phyloP scores from a whole-genome alignment of 805 yeast species.

The Myxozyma nipponensis region DNA sequence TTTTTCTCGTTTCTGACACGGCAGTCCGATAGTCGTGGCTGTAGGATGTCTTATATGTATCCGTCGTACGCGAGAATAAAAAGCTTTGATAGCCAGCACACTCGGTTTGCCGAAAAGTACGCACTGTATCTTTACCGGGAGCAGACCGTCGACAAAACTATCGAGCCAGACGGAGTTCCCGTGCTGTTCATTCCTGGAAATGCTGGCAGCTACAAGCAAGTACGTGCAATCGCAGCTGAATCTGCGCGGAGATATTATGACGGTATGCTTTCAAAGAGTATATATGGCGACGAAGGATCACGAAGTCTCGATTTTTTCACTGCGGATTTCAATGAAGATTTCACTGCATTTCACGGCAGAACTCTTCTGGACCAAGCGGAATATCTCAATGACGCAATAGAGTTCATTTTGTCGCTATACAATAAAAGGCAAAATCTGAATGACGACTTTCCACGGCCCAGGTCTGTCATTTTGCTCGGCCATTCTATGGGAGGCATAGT shows the following conservation, averaged over 20 bases:
- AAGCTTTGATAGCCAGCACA: slow-evolving; percentile 67
- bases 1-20: slow-evolving; percentile 14
- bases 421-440: slow-evolving; percentile 29
- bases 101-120: slow-evolving; percentile 73
- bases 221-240: slow-evolving; percentile 85
- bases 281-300: slow-evolving; percentile 31
- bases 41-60: slow-evolving; percentile 71
- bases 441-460: slow-evolving; percentile 40
- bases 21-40: slow-evolving; percentile 37
- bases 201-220: slow-evolving; percentile 92
- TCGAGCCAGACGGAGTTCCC: slow-evolving; percentile 72
- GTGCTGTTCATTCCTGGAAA: slow-evolving; percentile 94
- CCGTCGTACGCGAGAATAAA: slow-evolving; percentile 76
- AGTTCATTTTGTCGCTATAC: slow-evolving; percentile 69
- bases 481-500: slow-evolving; percentile 99
- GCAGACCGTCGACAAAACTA: slow-evolving; percentile 45
- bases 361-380: slow-evolving; percentile 93
- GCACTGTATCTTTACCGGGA: slow-evolving; percentile 84
- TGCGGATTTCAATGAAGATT: slow-evolving; percentile 92
- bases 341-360: slow-evolving; percentile 93
- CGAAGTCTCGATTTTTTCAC: slow-evolving; percentile 75
- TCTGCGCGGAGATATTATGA: slow-evolving; percentile 55
- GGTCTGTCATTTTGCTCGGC: slow-evolving; percentile 73
- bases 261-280: slow-evolving; percentile 31
- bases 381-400: slow-evolving; percentile 81